Evolutionary conservation across 495 filamentous ascomycete species (phyloP).

Genomic region (Tuber indicum): DNA sequence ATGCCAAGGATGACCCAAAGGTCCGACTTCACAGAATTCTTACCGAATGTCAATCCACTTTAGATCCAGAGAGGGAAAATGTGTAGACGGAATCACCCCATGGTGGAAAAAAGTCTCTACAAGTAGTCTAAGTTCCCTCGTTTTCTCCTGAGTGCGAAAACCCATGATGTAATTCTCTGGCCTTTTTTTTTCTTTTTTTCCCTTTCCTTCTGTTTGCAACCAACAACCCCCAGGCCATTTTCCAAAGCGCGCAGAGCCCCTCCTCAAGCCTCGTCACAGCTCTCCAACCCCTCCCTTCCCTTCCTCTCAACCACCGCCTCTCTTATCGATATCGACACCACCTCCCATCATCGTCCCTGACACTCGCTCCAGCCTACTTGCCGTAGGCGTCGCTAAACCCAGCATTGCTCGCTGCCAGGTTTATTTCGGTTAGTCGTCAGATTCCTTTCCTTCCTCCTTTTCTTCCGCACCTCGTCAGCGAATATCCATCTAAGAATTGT

Average conservation of each 20-base stretch:
- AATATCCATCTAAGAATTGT: neutral
- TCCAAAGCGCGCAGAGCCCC: neutral
- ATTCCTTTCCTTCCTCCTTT: neutral
- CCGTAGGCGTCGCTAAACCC: neutral
- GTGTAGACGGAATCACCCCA: neutral
- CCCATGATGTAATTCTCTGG: neutral
- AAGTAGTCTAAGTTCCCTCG: neutral
- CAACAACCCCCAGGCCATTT: neutral
- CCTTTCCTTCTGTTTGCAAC: neutral
- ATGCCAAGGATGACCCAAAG: neutral
- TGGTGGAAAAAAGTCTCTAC: neutral
- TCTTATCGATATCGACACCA: neutral
- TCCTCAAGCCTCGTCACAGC: neutral
- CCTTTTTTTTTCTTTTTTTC: neutral
- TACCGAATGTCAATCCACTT: neutral
- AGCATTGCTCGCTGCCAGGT: neutral
- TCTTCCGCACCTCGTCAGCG: neutral
- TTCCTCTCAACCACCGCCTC: constrained; percentile 1
- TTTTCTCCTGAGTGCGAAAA: neutral
- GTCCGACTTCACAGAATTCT: neutral
- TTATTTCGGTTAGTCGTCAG: neutral
- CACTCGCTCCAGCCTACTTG: neutral
- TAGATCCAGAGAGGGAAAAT: neutral
- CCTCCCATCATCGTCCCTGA: neutral
- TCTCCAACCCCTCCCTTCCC: neutral